Base-by-base conservation (phyloP, 169 alveolate genomes). In the Theileria annulata region DNA sequence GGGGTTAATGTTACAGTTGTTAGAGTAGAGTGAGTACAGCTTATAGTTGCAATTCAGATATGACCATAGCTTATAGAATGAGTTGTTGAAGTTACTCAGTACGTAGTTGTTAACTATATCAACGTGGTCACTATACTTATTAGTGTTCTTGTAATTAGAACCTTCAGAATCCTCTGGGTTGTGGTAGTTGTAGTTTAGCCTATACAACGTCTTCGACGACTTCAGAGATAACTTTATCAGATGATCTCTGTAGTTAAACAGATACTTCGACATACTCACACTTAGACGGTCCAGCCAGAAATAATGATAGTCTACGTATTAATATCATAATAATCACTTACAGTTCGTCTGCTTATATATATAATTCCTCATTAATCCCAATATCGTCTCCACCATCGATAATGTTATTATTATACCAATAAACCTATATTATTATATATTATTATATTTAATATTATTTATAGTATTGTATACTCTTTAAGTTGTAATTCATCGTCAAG, bases 21-120 rank as follows among this genome's bases (percentile, higher is more conserved):
- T n/a, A 17, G 71, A 62, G 48, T 62, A 62, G 0, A 62, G 25
- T 62, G 71, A 62, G 71, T 62, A 62, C 4, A 62, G 71, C 71
- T 62, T 62, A 58, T 70, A 42, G 33, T 74, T 77, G 35, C 88
- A 80, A 49, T 80, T 71, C 31, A 80, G 66, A 42, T 70, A 59
- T 70, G 81, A 2, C 88, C 88, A 80, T 51, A 80, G 58, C 72
- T 80, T 80, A 30, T 80, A 77, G 54, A 80, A 80, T 37, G 64
- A 75, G 59, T 62, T 60, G 9, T 79, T 79, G 47, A 72, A 80
- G 51, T 21, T 62, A 37, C 37, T 62, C 71, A 62, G 48, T 17
- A 62, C 37, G 13, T 62, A 62, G 49, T 62, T 62, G 31, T 62
- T 62, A 6, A 62, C 71, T 19, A 62, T 62, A 47, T 62, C 71